phyloP scores from a whole-genome alignment of 225 moss, liverwort and hornwort species.

The Takakia lepidozioides region DNA sequence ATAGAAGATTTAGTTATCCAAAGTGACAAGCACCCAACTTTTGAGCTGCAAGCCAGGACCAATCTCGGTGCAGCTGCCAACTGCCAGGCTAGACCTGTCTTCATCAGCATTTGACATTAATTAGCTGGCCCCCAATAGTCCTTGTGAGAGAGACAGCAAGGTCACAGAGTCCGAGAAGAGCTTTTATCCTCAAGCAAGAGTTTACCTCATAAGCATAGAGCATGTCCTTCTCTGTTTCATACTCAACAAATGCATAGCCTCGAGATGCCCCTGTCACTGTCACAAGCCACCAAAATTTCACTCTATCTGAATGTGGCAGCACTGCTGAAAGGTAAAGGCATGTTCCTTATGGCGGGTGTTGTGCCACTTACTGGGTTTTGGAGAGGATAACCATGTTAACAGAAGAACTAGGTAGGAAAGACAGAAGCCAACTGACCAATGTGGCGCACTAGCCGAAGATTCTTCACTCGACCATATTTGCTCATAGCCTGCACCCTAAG shows the following conservation, averaged over 20 bases:
- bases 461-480: constrained; percentile 74
- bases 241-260: constrained; percentile 95
- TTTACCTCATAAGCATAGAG: constrained; percentile 75
- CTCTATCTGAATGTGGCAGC: background rate
- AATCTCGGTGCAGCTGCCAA: too few species aligned
- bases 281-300: constrained; percentile 1
- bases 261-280: constrained; percentile 95
- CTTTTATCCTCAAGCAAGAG: background rate
- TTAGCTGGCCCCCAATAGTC: too few species aligned
- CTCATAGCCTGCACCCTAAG: constrained; percentile 94
- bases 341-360: too few species aligned
- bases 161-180: too few species aligned
- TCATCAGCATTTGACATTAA: too few species aligned
- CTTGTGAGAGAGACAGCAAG: too few species aligned
- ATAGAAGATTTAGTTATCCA: too few species aligned
- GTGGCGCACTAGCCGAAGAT: constrained; percentile 79
- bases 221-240: constrained; percentile 79
- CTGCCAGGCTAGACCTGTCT: too few species aligned
- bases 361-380: too few species aligned
- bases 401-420: background rate
- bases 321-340: background rate
- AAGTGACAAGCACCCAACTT: too few species aligned
- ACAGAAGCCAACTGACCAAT: constrained; percentile 44
- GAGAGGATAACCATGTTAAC: background rate
- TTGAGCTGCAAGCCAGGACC: too few species aligned